phyloP scores from a whole-genome alignment of 2,329 filamentous ascomycete genomes.

The Fusarium dimerum region DNA sequence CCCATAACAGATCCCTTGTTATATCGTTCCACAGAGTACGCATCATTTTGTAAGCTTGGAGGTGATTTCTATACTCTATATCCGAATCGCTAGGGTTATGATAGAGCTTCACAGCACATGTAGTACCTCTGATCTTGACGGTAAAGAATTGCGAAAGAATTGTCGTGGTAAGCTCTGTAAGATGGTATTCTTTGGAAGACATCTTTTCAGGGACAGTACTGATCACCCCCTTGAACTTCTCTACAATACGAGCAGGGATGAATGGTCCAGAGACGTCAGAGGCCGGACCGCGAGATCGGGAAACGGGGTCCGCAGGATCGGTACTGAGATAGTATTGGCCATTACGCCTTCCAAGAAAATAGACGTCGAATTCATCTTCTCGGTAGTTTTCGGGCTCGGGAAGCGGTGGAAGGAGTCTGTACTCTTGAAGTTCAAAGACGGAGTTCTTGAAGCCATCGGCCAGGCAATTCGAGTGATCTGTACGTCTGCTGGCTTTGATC shows the following conservation, averaged over 20 bases:
- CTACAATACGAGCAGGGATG: background rate
- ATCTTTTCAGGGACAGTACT: background rate
- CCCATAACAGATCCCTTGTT: background rate
- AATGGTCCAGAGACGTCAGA: background rate
- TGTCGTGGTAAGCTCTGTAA: background rate
- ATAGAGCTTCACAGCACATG: conserved; percentile 6
- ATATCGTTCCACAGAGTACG: background rate
- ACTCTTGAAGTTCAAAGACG: background rate
- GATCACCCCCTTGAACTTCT: background rate
- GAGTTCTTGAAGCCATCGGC: background rate
- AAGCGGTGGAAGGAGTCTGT: background rate
- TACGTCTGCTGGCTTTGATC: background rate
- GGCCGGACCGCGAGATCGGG: background rate
- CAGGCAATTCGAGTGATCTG: background rate
- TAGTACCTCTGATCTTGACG: background rate
- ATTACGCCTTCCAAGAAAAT: conserved; percentile 1
- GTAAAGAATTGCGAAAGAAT: conserved; percentile 1
- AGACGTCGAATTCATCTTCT: no score
- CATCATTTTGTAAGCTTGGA: background rate
- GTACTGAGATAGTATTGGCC: conserved; percentile 2
- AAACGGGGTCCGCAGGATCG: background rate
- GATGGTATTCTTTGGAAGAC: background rate
- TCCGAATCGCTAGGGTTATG: background rate
- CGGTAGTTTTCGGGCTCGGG: background rate
- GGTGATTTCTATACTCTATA: conserved; percentile 3